phyloP scores from a whole-genome alignment of 2,329 filamentous ascomycete genomes.

The Dissoconium aciculare region DNA sequence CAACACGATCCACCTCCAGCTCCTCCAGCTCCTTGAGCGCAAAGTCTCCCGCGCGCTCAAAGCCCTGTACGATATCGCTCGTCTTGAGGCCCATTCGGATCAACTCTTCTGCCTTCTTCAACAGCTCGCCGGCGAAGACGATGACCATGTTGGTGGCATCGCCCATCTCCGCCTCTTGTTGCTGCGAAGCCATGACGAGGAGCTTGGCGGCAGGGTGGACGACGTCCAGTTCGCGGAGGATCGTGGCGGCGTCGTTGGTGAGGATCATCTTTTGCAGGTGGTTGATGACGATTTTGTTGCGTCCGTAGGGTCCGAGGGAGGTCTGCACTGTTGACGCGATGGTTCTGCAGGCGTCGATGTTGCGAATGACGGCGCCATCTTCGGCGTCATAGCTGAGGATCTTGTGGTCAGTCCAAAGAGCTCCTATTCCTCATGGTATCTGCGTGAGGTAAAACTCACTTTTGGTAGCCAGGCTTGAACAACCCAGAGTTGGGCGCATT shows the following conservation, averaged over 20 bases:
- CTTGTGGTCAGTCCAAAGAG: conserved; percentile 5
- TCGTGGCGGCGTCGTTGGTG: conserved; percentile 93
- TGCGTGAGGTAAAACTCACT: conserved; percentile 58
- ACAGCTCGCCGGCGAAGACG: conserved; percentile 80
- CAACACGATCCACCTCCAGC: conserved; percentile 77
- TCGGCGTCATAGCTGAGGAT: conserved; percentile 86
- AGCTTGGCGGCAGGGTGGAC: conserved; percentile 96
- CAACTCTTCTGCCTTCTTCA: conserved; percentile 94
- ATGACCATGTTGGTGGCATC: conserved; percentile 98
- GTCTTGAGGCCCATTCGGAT: conserved; percentile 94
- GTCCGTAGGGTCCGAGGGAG: conserved; percentile 88
- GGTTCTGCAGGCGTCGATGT: conserved; percentile 94
- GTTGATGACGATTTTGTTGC: conserved; percentile 99
- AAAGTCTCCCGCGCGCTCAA: conserved; percentile 85
- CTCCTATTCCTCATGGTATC: conserved; percentile 18
- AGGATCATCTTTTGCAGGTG: conserved; percentile 99
- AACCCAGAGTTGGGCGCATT: conserved; percentile 83
- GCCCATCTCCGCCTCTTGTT: conserved; percentile 98
- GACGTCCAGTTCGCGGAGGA: conserved; percentile 91
- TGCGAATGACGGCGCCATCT: conserved; percentile 95
- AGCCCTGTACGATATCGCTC: conserved; percentile 91
- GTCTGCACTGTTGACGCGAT: conserved; percentile 95
- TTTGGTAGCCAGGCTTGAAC: conserved; percentile 94
- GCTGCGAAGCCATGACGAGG: conserved; percentile 95
- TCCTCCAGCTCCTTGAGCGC: conserved; percentile 69